Evolutionary conservation across 2,329 filamentous ascomycete species (phyloP), one percentile per base, ranked within the genome.

Genomic region (Magnaporthiopsis poae): DNA sequence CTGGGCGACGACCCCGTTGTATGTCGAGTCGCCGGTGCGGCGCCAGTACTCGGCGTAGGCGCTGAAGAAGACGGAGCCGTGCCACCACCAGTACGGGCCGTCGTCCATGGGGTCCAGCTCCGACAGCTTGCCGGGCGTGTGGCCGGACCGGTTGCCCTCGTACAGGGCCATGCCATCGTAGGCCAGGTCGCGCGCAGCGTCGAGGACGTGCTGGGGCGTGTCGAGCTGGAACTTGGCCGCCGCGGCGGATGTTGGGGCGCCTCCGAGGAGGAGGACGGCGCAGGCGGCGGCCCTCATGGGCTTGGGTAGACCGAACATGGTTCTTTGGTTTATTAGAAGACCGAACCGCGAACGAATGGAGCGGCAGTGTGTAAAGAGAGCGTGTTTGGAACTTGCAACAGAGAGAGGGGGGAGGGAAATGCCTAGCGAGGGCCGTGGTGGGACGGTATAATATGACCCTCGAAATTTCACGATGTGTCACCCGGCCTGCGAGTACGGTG

Each of bases 1-100:
- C 69, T 81, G 72, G 13, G 75, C 78, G 9, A 80, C 75, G n/a
- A 80, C 73, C 18, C 77, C 73, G 71, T 86, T 84, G 74, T 85
- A 86, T 15, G 77, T 80, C 1, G 74, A 69, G 72, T 87, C 84
- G n/a, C 75, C 75, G 0, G 77, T 80, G 39, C 74, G 71, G 35
- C 74, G 72, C 72, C 74, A 77, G 69, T 80, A 80, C 69, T 80
- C 77, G 67, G 80, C 65, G 78, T 69, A 62, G 25, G 61, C 61
- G 8, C 74, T 72, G 21, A 72, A 73, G 71, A 71, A 74, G 64
- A 76, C 69, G 15, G 70, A 69, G 33, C 71, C 75, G 21, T 69
- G 71, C 33, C 74, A 68, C 71, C 72, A 76, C 74, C 74, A 77
- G 69, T 75, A 76, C 70, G 77, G 77, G 21, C 71, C 68, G 29